phyloP scores from a whole-genome alignment of 805 yeast genomes.

The Candida xyloterini region DNA sequence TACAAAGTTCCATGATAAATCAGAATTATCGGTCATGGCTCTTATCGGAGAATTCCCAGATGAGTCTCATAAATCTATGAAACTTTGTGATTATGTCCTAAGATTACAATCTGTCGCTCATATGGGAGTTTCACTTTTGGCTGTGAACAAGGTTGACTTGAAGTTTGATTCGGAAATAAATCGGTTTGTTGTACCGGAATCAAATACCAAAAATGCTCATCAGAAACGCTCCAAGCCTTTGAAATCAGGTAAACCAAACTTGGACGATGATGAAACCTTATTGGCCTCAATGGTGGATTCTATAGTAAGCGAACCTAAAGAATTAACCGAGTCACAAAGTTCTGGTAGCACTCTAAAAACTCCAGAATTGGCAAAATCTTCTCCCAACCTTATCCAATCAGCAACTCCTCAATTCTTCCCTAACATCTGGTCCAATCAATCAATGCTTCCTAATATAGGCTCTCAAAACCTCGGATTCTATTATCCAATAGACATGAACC shows the following conservation, averaged over 20 bases:
- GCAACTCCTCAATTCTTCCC: conserved; percentile 8
- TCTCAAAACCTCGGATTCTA: background rate
- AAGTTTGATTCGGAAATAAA: conserved; percentile 20
- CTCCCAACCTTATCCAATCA: background rate
- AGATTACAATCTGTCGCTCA: conserved; percentile 36
- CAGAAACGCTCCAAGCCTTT: background rate
- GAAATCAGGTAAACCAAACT: conserved; percentile 17
- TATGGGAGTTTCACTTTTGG: conserved; percentile 29
- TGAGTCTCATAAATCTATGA: conserved; percentile 26
- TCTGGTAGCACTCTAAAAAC: conserved; percentile 3
- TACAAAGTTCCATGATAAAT: conserved; percentile 38
- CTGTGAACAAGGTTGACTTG: conserved; percentile 30
- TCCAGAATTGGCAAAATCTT: conserved; percentile 1
- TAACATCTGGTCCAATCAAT: conserved; percentile 15
- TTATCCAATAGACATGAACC: conserved; percentile 4
- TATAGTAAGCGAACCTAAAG: conserved; percentile 26
- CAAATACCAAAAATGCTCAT: background rate
- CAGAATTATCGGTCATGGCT: conserved; percentile 30
- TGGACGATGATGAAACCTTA: conserved; percentile 14
- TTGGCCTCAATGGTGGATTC: conserved; percentile 32
- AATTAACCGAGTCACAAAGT: conserved; percentile 1
- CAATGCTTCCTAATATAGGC: conserved; percentile 1
- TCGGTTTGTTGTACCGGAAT: conserved; percentile 17
- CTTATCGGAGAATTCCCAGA: conserved; percentile 34
- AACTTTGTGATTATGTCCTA: conserved; percentile 31